phyloP scores from a whole-genome alignment of 2,329 filamentous ascomycete genomes.

The Cercospora zeae-maydis region DNA sequence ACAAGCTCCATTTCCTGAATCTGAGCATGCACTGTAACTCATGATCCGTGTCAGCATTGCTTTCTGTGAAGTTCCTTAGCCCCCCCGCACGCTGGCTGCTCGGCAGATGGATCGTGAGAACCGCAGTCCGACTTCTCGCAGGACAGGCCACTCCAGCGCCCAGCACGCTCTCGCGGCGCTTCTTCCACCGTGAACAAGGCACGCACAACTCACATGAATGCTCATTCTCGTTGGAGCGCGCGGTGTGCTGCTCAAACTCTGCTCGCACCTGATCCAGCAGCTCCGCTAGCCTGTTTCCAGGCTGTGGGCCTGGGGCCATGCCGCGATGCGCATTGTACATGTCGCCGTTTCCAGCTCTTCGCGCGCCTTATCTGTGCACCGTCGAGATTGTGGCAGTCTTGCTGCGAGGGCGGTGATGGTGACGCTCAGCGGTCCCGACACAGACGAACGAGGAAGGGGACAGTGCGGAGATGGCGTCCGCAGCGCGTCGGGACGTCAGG shows the following conservation, averaged over 20 bases:
- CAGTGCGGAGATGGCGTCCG: background rate
- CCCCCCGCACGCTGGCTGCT: background rate
- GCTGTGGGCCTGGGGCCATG: constrained; percentile 64
- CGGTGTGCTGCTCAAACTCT: constrained; percentile 75
- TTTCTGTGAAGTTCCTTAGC: background rate
- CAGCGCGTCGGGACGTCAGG: background rate
- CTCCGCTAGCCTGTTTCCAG: constrained; percentile 76
- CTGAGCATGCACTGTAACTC: constrained; percentile 71
- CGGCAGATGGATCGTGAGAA: background rate
- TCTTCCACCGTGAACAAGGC: background rate
- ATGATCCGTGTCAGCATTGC: constrained; percentile 16
- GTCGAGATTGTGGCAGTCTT: background rate
- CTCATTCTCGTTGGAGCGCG: constrained; percentile 81
- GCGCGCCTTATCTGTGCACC: constrained; percentile 2
- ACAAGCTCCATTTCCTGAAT: constrained; percentile 95
- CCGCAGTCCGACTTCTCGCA: background rate
- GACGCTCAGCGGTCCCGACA: background rate
- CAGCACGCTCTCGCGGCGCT: background rate
- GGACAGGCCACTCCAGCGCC: background rate
- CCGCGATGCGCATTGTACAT: constrained; percentile 90
- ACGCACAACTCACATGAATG: constrained; percentile 74
- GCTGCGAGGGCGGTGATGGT: background rate
- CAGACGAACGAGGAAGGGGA: background rate
- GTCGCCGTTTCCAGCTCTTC: constrained; percentile 19
- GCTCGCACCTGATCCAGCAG: constrained; percentile 84